These are phyloP conservation scores for Arthonia radiata DNA, from an alignment of 495 filamentous ascomycete species.

Conservation along the genomic window DNA sequence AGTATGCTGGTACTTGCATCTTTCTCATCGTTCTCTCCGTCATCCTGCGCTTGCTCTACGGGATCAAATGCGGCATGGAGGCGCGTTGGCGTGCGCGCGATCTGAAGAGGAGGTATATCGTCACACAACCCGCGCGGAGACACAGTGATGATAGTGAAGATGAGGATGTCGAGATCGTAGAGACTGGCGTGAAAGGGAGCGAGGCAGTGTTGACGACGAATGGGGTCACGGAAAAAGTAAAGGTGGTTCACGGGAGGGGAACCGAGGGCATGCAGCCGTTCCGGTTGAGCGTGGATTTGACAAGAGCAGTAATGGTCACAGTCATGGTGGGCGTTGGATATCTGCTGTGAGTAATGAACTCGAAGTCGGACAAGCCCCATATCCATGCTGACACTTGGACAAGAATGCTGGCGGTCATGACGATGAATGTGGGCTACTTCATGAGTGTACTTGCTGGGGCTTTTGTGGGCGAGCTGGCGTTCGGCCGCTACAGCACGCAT, in stretches of 20 bases:
- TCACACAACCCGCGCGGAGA: constrained; percentile 46
- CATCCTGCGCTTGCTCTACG: constrained; percentile 40
- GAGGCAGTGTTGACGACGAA: constrained; percentile 32
- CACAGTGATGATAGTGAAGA: constrained; percentile 18
- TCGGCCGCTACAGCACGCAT: constrained; percentile 49
- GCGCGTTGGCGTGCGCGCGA: constrained; percentile 34
- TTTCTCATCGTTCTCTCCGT: constrained; percentile 55
- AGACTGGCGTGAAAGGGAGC: constrained; percentile 28
- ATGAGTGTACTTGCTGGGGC: constrained; percentile 58
- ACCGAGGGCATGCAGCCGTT: constrained; percentile 32
- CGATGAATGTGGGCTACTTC: constrained; percentile 92
- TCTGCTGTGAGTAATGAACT: constrained; percentile 51
- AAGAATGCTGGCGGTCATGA: constrained; percentile 98
- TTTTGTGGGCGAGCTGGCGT: constrained; percentile 59
- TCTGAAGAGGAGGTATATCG: constrained; percentile 46
- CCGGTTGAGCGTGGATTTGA: constrained; percentile 53
- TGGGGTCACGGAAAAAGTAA: constrained; percentile 49
- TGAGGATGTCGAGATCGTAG: constrained; percentile 22
- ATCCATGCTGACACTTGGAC: constrained; percentile 1
- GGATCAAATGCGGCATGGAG: constrained; percentile 33
- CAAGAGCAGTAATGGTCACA: constrained; percentile 42
- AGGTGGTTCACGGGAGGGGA: constrained; percentile 35
- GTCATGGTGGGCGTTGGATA: constrained; percentile 56
- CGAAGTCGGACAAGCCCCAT: not conserved
- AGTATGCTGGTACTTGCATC: constrained; percentile 69